Evolutionary conservation across 2,329 filamentous ascomycete species (phyloP).

Genomic region (Claviceps citrina): DNA sequence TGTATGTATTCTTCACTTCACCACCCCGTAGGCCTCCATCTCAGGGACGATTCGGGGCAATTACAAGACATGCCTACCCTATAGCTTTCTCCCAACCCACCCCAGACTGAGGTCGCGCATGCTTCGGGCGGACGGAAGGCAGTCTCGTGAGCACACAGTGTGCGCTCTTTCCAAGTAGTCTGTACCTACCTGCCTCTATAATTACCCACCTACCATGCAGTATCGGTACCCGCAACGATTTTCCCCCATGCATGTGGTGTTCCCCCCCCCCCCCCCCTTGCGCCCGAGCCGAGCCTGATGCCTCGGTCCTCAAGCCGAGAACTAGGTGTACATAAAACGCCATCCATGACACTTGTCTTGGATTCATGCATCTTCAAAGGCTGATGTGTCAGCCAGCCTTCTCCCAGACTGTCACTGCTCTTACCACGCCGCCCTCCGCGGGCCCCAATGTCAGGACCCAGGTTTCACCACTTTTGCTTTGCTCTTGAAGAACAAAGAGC

Average conservation of each 20-base stretch:
- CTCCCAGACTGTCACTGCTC: constrained; percentile 59
- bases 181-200: no score
- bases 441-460: constrained; percentile 66
- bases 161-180: no score
- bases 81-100: no score
- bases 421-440: constrained; percentile 76
- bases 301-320: no score
- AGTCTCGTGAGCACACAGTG: not conserved
- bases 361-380: constrained; percentile 7
- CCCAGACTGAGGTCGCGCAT: not conserved
- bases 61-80: no score
- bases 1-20: no score
- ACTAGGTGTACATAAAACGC: not conserved
- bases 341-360: not conserved
- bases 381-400: constrained; percentile 56
- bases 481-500: constrained; percentile 33
- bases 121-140: not conserved
- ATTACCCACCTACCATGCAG: no score
- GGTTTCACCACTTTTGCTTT: constrained; percentile 55
- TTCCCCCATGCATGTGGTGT: no score
- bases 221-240: no score
- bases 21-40: no score
- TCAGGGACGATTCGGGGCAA: no score
- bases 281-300: not conserved
- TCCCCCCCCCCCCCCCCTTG: no score